Evolutionary conservation across 768 basidiomycete genomes (phyloP), one percentile per base, ranked within the genome.

Genomic region (Roridomyces roridus): DNA sequence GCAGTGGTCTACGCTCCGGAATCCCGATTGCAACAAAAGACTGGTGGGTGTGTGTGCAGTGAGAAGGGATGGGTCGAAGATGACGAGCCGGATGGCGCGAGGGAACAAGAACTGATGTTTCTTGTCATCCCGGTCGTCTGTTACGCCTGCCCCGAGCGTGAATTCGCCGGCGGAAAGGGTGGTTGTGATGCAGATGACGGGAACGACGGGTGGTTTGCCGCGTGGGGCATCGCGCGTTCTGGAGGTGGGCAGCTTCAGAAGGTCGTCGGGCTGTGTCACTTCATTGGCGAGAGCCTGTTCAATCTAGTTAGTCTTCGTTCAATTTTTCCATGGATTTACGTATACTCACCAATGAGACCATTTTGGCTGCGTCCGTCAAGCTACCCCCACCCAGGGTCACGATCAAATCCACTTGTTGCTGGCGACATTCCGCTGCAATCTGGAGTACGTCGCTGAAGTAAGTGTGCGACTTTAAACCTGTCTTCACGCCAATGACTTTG

Each of bases 1-100:
- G 36, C 44, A 53, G 36, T 53, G 52, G 52, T 53, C 51, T 1
- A 53, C 15, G 11, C 42, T 23, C n/a, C 51, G 51, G 24, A 53
- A 18, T 2, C 51, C 51, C 7, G 51, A 53, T 14, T 53, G 51
- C 24, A 53, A 14, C 34, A 53, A 25, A 17, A 53, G n/a, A 5
- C 11, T 10, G 15, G 18, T 23, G 1, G 51, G 51, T 4, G 51
- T 53, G 43, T 21, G 31, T 10, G 23, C n/a, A 6, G 51, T 44
- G 10, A 53, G 35, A 3, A 53, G 34, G 8, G 23, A 11, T 2
- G 51, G 23, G n/a, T 52, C 51, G 0, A 44, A 18, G 15, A 52
- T 45, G 24, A 52, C 35, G 43, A 52, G 24, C 12, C 28, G 12
- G n/a, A 52, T 28, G 43, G 31, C 42, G 2, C 7, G 5, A 10